These are phyloP conservation scores for Tylopilus intermedius DNA, from an alignment of 768 basidiomycete genomes.

Conservation along the genomic window DNA sequence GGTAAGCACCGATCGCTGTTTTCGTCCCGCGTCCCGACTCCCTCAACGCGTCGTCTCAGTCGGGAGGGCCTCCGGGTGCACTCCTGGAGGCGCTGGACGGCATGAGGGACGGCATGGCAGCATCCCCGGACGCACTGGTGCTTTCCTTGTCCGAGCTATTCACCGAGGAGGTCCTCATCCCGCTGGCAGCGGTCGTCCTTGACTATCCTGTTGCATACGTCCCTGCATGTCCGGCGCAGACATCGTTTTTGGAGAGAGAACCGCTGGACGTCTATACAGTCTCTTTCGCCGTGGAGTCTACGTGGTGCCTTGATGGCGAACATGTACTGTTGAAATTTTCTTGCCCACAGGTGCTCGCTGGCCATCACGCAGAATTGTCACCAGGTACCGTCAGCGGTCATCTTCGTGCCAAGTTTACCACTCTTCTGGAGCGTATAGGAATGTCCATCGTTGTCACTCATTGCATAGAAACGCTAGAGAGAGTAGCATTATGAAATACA, in stretches of 20 bases:
- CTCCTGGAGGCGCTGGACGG: constrained; percentile 14
- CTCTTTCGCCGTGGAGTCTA: constrained; percentile 5
- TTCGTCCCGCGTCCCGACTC: background rate
- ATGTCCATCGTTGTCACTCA: constrained; percentile 27
- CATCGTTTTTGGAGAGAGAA: constrained; percentile 41
- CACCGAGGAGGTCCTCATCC: constrained; percentile 33
- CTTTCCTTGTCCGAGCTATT: constrained; percentile 29
- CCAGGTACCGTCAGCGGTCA: constrained; percentile 23
- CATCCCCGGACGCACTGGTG: constrained; percentile 13
- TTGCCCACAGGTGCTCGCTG: constrained; percentile 37
- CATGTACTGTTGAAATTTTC: constrained; percentile 55
- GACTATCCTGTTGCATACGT: constrained; percentile 59
- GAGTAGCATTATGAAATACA: constrained; percentile 41
- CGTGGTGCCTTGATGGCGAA: constrained; percentile 1
- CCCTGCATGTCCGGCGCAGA: constrained; percentile 37
- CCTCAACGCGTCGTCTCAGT: constrained; percentile 11
- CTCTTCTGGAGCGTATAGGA: constrained; percentile 26
- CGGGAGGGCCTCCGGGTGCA: constrained; percentile 5
- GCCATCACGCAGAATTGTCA: constrained; percentile 11
- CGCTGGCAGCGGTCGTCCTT: constrained; percentile 55
- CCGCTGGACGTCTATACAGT: constrained; percentile 48
- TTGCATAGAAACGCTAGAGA: constrained; percentile 36
- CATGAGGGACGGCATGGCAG: constrained; percentile 3
- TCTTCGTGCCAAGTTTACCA: constrained; percentile 33
- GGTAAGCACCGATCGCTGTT: constrained; percentile 13